A percentile compares a stretch with the other conserved stretches of the same genome.
These are phyloP conservation scores for Saccharomycopsis amapae DNA, from an alignment of 805 yeast species.

Conservation along the genomic window DNA sequence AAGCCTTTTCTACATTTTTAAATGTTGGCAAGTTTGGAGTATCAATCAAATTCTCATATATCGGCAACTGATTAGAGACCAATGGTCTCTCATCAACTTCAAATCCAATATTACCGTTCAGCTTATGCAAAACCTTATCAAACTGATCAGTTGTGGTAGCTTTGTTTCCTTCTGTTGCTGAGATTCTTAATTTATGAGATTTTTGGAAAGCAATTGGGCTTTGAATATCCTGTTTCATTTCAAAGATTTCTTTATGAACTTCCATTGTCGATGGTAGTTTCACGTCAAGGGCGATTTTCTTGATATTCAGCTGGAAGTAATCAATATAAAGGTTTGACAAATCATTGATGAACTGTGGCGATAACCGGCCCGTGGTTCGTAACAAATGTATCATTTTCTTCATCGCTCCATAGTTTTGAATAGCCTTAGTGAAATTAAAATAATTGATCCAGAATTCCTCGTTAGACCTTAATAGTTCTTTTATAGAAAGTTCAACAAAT, in stretches of 20 bases:
- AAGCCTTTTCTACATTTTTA: constrained; percentile 59
- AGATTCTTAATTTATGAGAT: constrained; percentile 26
- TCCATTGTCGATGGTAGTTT: not conserved
- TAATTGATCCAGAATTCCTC: constrained; percentile 49
- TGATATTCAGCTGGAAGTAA: constrained; percentile 29
- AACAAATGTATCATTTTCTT: constrained; percentile 39
- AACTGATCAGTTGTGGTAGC: constrained; percentile 22
- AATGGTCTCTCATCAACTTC: constrained; percentile 36
- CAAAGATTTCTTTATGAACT: constrained; percentile 11
- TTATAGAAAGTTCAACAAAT: not conserved
- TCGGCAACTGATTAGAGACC: constrained; percentile 33
- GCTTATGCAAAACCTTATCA: constrained; percentile 27
- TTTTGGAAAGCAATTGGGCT: constrained; percentile 11
- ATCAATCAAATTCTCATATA: constrained; percentile 25
- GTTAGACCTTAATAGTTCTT: constrained; percentile 18
- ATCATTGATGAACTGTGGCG: constrained; percentile 40
- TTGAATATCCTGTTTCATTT: constrained; percentile 11
- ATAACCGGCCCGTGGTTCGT: constrained; percentile 39
- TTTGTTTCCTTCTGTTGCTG: constrained; percentile 3
- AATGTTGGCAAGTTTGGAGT: constrained; percentile 45
- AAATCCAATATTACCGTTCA: constrained; percentile 34
- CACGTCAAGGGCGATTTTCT: not conserved
- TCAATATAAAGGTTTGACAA: constrained; percentile 34
- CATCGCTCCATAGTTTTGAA: constrained; percentile 39
- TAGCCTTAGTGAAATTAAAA: constrained; percentile 44